phyloP scores from a whole-genome alignment of 345 rosid genomes.

The Citropsis articulata region DNA sequence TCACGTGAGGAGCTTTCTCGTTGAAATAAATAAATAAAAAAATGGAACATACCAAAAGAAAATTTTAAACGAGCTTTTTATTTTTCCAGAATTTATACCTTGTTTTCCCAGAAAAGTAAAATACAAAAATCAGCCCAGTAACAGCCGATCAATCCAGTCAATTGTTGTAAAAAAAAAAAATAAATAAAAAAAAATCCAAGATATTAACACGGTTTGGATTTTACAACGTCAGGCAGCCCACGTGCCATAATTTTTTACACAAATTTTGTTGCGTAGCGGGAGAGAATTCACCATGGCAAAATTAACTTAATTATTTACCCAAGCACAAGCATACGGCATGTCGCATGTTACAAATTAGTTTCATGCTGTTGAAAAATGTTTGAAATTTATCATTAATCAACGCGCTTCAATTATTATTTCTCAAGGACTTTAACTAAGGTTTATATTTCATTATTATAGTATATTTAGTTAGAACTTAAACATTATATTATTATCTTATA shows the following conservation, averaged over 20 bases:
- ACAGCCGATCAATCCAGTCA: not conserved
- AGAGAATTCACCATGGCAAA: not conserved
- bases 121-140: not conserved
- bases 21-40: too few species aligned
- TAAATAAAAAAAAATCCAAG: not conserved
- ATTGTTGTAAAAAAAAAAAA: not conserved
- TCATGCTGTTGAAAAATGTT: not conserved
- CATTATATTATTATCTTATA: too few species aligned
- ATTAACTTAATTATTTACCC: too few species aligned
- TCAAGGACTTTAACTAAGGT: too few species aligned
- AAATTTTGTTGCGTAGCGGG: not conserved
- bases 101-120: not conserved
- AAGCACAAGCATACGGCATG: not conserved
- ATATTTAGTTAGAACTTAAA: too few species aligned
- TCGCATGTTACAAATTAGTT: not conserved
- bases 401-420: not conserved
- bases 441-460: too few species aligned
- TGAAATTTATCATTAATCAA: not conserved
- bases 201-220: slow-evolving; percentile 1
- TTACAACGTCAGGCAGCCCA: slow-evolving; percentile 16
- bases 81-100: not conserved
- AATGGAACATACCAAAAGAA: not conserved
- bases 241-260: not conserved
- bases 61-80: too few species aligned
- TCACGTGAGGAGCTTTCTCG: too few species aligned